Base-by-base conservation (phyloP, 2,329 filamentous ascomycete species). In the Didymella glomerata region DNA sequence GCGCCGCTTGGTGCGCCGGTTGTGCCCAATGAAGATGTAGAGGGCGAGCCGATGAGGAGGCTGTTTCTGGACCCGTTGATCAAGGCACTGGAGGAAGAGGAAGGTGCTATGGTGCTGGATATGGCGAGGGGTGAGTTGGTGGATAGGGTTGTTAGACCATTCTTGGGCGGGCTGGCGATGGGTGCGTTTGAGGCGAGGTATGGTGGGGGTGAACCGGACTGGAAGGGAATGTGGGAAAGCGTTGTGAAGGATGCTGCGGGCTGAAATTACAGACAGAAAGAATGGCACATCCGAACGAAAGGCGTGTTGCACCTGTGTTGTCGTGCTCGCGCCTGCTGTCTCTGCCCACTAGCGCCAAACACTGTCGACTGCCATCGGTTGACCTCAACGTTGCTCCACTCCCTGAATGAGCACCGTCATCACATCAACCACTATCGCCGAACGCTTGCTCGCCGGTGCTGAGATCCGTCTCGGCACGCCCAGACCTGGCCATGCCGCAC, bases 131-230 rank as follows among this genome's bases (percentile, higher is more conserved):
- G 85, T 27, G 85, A 87, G 64, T 80, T 98, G 57, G 86, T 95
- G 5, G 87, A 88, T 58, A 90, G 90, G 73, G 85, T 97, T 13
- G 78, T 98, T 62, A 84, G 91, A 66, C 94, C 94, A 0, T 98
- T 97, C 79, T 92, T 98, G 73, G 90, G 90, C 14, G 91, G 96
- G 74, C 80, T 99, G 64, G 97, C 93, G 74, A 97, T 99, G 70
- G 91, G 89, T 75, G 90, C 91, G 0, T 99, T 97, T 78, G 95
- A 99, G 80, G 90, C 89, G 62, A 94, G 90, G 54, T 99, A 99
- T 76, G 88, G 90, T 16, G 93, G 97, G 88, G 88, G 87, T 1
- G 65, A 65, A 25, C 59, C 64, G 38, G 75, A 76, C 54, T 71
- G 65, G 66, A 68, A 68, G 36, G 68, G 69, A 4, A 57, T 73